Evolutionary conservation across 2,329 filamentous ascomycete species (phyloP).

Genomic region (Colletotrichum tropicicola): DNA sequence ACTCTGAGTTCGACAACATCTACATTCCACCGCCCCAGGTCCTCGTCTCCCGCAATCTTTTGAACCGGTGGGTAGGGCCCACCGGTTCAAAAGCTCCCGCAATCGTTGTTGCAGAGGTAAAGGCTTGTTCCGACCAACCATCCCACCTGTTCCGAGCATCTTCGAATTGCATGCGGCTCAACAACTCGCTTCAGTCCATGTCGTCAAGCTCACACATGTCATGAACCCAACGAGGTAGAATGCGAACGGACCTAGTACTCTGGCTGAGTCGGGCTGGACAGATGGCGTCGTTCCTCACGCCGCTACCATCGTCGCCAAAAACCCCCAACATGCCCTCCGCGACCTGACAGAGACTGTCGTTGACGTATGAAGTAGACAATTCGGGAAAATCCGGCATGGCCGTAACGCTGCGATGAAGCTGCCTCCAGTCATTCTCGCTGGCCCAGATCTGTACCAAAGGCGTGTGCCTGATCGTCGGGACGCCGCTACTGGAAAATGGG

Average conservation of each 20-base stretch:
- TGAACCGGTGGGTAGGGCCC: too few species aligned
- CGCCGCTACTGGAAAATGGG: neutral
- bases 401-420: neutral
- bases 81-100: neutral
- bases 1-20: neutral
- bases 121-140: neutral
- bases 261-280: neutral
- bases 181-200: neutral
- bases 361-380: neutral
- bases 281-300: neutral
- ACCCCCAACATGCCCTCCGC: neutral
- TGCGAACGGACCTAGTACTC: neutral
- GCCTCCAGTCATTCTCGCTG: neutral
- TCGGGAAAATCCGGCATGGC: neutral
- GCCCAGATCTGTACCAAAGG: neutral
- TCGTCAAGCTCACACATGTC: neutral
- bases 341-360: neutral
- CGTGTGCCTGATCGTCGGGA: neutral
- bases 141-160: too few species aligned
- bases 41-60: neutral
- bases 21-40: neutral
- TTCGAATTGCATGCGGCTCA: too few species aligned
- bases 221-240: neutral
- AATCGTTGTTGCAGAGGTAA: neutral
- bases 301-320: neutral